Evolutionary conservation across 2,329 filamentous ascomycete species (phyloP), one percentile per base, ranked within the genome.

Genomic region (Colletotrichum sublineola): DNA sequence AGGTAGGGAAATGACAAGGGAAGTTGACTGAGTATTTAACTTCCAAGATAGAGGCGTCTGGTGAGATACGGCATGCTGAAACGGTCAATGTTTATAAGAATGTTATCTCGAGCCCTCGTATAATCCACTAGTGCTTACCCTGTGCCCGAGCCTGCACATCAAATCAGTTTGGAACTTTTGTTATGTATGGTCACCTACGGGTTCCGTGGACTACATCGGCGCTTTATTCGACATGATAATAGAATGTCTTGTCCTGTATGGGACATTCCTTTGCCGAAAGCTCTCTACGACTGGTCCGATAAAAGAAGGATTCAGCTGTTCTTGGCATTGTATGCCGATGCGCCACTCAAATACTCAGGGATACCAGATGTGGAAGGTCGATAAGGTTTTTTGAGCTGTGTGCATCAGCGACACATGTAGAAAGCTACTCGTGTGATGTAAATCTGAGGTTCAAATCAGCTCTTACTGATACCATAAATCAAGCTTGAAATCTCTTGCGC

Each of bases 331-430:
- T 31, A 38, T n/a, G 46, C 20, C 20, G 40, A 15, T 31, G 29
- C 24, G n/a, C 31, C 42, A 15, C 40, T 48, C 6, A 33, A n/a
- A 2, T 20, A 8, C 29, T 3, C 1, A 31, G 8, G 55, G 20
- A 70, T 66, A 14, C 67, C 63, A 31, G 7, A 60, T 53, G 15
- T 36, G 61, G 67, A 66, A 70, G 62, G 62, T 70, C 24, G n/a
- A 38, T 9, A 14, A 15, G 7, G 42, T 9, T 20, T 53, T 53
- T 31, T 46, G 9, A 24, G 6, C 1, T 29, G 14, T 1, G 15
- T 52, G 42, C 20, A 12, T 42, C 31, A 48, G 40, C 6, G 18
- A 9, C 46, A n/a, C 7, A 48, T 9, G 46, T n/a, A 48, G n/a
- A 24, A 24, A 24, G 46, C 46, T 11, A 48, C 11, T 48, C 20